These are phyloP conservation scores for Yamadazyma kanchanaburiensis DNA, from an alignment of 1,139 yeast species.

Conservation along the genomic window DNA sequence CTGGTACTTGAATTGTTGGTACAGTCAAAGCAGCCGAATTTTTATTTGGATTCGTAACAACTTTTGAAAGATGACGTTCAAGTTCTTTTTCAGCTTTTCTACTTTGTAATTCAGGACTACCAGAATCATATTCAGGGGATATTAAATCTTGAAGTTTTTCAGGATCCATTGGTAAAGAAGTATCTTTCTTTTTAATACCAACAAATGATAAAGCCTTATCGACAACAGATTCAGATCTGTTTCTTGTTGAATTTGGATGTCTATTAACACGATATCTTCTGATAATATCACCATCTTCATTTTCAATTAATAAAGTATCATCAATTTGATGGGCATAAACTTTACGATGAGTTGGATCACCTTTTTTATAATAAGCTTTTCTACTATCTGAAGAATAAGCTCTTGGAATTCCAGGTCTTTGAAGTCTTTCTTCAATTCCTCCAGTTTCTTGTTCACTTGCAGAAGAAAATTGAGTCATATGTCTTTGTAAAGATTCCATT, in stretches of 20 bases:
- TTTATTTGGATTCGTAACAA: constrained; percentile 14
- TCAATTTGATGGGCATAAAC: constrained; percentile 52
- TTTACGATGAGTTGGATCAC: constrained; percentile 30
- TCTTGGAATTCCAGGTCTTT: constrained; percentile 5
- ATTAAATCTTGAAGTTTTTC: constrained; percentile 11
- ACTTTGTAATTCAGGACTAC: constrained; percentile 17
- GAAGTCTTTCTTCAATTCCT: not conserved
- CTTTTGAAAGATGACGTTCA: constrained; percentile 24
- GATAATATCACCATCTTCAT: constrained; percentile 87
- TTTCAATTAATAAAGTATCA: constrained; percentile 77
- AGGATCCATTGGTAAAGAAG: constrained; percentile 6
- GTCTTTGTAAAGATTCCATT: constrained; percentile 35
- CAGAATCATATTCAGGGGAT: constrained; percentile 18
- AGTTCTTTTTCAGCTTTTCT: constrained; percentile 20
- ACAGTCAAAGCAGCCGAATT: too few species aligned
- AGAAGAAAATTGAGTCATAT: constrained; percentile 30
- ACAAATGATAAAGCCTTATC: constrained; percentile 49
- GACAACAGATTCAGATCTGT: constrained; percentile 33
- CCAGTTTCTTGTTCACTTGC: constrained; percentile 9
- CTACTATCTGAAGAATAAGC: constrained; percentile 11
- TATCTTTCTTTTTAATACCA: constrained; percentile 36
- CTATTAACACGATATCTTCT: constrained; percentile 75
- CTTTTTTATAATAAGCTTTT: constrained; percentile 27
- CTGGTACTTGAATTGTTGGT: constrained; percentile 10
- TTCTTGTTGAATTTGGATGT: constrained; percentile 23